These are phyloP conservation scores for Sclerotinia minor DNA, from an alignment of 2,329 filamentous ascomycete species.

Conservation along the genomic window DNA sequence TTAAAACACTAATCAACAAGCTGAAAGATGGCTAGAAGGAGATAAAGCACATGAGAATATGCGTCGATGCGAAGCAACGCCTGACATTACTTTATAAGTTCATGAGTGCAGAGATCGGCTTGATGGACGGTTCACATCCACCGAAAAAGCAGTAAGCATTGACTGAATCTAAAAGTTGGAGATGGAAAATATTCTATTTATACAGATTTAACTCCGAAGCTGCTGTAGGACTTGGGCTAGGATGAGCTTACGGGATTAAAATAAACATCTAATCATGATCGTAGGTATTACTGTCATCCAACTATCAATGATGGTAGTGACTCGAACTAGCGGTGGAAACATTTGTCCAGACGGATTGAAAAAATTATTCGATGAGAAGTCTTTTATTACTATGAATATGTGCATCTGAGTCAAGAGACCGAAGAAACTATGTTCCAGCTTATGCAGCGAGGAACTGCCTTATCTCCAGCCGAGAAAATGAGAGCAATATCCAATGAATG, in stretches of 20 bases:
- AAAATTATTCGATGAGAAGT: slow-evolving; percentile 44
- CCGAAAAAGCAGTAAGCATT: slow-evolving; percentile 46
- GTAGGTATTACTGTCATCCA: slow-evolving; percentile 40
- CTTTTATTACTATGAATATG: slow-evolving; percentile 48
- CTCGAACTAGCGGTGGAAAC: slow-evolving; percentile 34
- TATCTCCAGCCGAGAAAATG: slow-evolving; percentile 50
- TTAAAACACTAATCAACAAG: slow-evolving; percentile 31
- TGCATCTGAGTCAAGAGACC: slow-evolving; percentile 44
- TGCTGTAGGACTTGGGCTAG: background rate
- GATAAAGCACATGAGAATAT: slow-evolving; percentile 41
- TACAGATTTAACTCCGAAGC: no score
- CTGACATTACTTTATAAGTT: slow-evolving; percentile 49
- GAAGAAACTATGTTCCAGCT: slow-evolving; percentile 52
- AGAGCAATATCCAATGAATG: slow-evolving; percentile 48
- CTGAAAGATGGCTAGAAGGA: slow-evolving; percentile 27
- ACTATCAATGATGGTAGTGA: slow-evolving; percentile 32
- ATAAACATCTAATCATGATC: background rate
- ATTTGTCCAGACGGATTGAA: slow-evolving; percentile 44
- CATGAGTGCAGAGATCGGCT: slow-evolving; percentile 48
- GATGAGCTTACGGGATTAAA: background rate
- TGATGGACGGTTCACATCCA: slow-evolving; percentile 44
- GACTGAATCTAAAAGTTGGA: background rate
- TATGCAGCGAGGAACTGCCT: slow-evolving; percentile 49
- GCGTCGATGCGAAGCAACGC: slow-evolving; percentile 52
- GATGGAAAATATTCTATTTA: background rate